Evolutionary conservation across 2,329 filamentous ascomycete genomes (phyloP).

Genomic region (Colletotrichum eleusines): DNA sequence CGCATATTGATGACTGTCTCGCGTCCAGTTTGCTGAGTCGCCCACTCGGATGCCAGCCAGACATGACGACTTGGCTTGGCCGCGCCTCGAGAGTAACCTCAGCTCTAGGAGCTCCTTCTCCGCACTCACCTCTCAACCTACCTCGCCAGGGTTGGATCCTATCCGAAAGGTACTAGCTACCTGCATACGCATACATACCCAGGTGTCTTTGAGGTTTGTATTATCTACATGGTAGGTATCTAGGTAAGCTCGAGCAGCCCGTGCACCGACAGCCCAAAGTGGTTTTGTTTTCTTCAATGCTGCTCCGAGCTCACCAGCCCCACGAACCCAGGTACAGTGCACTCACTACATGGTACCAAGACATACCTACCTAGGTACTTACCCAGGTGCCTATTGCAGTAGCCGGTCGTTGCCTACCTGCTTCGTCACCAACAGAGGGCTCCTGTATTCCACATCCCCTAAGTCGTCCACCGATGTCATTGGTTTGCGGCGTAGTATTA

Average conservation of each 20-base stretch:
- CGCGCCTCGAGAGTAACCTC: background rate
- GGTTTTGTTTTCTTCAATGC: background rate
- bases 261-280: background rate
- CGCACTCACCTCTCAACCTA: background rate
- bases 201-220: background rate
- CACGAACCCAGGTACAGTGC: background rate
- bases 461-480: conserved; percentile 18
- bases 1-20: background rate
- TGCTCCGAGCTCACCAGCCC: background rate
- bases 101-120: background rate
- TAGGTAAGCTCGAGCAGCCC: background rate
- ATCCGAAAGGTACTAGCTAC: background rate
- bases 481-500: conserved; percentile 23
- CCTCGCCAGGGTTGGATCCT: background rate
- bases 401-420: background rate
- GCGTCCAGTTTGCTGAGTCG: background rate
- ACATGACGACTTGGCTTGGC: background rate
- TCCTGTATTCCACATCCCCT: conserved; percentile 12
- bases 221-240: too few species aligned
- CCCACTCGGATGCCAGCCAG: background rate
- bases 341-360: background rate
- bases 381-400: background rate
- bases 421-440: too few species aligned
- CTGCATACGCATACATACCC: too few species aligned
- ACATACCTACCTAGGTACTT: too few species aligned